These are phyloP conservation scores for Agaricus bisporus DNA, from an alignment of 768 basidiomycete species.

Conservation along the genomic window DNA sequence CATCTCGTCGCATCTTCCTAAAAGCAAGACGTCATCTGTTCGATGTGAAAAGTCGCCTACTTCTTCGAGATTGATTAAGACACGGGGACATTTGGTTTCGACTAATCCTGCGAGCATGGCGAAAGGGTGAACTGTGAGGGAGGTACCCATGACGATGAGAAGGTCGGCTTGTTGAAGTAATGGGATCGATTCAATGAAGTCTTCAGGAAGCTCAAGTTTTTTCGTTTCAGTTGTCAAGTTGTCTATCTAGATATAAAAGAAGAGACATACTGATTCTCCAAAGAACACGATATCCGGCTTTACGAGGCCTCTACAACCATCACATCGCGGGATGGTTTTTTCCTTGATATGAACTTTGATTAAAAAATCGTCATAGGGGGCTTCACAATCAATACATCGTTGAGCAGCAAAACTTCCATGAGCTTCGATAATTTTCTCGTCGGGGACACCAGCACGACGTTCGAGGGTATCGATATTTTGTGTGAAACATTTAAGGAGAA, in stretches of 20 bases:
- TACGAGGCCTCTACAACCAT: slow-evolving; percentile 61
- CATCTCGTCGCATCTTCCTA: slow-evolving; percentile 69
- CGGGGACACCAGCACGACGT: slow-evolving; percentile 72
- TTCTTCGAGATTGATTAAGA: slow-evolving; percentile 84
- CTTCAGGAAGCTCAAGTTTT: slow-evolving; percentile 54
- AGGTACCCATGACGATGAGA: slow-evolving; percentile 88
- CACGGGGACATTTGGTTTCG: slow-evolving; percentile 55
- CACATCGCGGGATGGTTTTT: slow-evolving; percentile 67
- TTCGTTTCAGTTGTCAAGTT: background rate
- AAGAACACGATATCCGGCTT: slow-evolving; percentile 98
- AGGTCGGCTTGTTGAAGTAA: slow-evolving; percentile 68
- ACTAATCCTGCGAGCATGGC: slow-evolving; percentile 66
- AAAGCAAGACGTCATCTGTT: slow-evolving; percentile 53
- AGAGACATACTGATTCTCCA: slow-evolving; percentile 61
- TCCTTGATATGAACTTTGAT: slow-evolving; percentile 59
- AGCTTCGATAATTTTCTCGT: slow-evolving; percentile 79
- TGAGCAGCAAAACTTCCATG: slow-evolving; percentile 93
- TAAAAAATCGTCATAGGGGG: slow-evolving; percentile 51
- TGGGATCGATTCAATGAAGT: slow-evolving; percentile 54
- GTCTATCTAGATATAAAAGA: background rate
- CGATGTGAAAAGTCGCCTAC: slow-evolving; percentile 62
- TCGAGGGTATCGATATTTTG: slow-evolving; percentile 95
- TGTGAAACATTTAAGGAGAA: slow-evolving; percentile 77
- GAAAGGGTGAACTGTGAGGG: slow-evolving; percentile 82
- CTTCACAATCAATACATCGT: slow-evolving; percentile 71